Percentiles rank a stretch among this genome's conserved stretches.
These are phyloP conservation scores for Hygrophila difformis DNA, from an alignment of 257 asterid genomes.

Conservation along the genomic window DNA sequence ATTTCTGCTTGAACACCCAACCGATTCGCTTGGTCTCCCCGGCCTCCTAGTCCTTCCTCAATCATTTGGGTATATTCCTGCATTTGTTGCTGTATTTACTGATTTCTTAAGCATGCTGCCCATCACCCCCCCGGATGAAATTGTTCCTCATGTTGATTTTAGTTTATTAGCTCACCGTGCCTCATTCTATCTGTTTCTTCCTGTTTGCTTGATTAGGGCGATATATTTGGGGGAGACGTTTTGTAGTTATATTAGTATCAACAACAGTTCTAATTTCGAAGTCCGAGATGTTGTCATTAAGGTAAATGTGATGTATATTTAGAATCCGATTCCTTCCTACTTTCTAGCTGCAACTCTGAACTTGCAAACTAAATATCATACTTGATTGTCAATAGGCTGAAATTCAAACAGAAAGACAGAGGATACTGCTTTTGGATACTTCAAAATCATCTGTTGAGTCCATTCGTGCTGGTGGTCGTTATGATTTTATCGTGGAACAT, in stretches of 20 bases:
- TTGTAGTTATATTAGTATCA: conserved; percentile 94
- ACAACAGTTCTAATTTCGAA: conserved; percentile 85
- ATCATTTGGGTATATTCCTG: conserved; percentile 59
- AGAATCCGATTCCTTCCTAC: not conserved
- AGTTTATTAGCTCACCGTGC: not conserved
- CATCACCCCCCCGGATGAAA: not conserved
- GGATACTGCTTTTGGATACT: conserved; percentile 84
- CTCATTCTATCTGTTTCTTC: conserved; percentile 4
- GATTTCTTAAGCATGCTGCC: conserved; percentile 3
- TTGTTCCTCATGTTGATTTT: conserved; percentile 4
- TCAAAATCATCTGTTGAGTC: conserved; percentile 92
- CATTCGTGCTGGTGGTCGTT: conserved; percentile 92
- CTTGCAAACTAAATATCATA: conserved; percentile 13
- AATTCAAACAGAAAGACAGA: conserved; percentile 95
- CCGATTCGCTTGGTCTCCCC: conserved; percentile 83
- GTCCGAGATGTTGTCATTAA: conserved; percentile 80
- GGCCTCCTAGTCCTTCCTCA: conserved; percentile 95
- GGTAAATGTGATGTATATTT: conserved; percentile 29
- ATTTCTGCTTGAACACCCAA: conserved; percentile 65
- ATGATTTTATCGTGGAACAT: conserved; percentile 97
- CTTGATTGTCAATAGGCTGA: conserved; percentile 62
- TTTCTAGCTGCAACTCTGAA: conserved; percentile 12
- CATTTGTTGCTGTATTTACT: not conserved
- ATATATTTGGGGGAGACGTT: conserved; percentile 98
- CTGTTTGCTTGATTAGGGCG: conserved; percentile 43